phyloP scores from a whole-genome alignment of 495 filamentous ascomycete genomes.

The Aspergillus avenaceus region DNA sequence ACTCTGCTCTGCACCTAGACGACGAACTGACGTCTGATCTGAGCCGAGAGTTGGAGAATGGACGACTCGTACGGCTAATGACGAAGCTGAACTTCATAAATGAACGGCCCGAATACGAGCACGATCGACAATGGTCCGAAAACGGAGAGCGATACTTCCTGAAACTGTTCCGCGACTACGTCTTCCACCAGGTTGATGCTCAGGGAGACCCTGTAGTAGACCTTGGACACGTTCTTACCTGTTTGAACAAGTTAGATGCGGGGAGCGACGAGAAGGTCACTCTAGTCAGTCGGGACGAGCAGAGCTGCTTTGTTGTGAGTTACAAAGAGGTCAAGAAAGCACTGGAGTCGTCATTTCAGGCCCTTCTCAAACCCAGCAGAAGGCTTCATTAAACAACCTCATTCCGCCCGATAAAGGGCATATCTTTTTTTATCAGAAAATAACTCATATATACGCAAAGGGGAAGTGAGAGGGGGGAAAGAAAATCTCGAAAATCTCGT shows the following conservation, averaged over 20 bases:
- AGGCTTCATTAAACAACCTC: conserved; percentile 33
- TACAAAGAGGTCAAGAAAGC: conserved; percentile 85
- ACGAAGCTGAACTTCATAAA: conserved; percentile 81
- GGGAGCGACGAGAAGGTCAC: conserved; percentile 81
- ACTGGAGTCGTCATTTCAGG: conserved; percentile 72
- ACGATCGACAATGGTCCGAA: conserved; percentile 75
- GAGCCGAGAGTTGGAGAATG: conserved; percentile 82
- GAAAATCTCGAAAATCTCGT: neutral
- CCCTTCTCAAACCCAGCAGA: conserved; percentile 59
- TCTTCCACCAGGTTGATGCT: conserved; percentile 90
- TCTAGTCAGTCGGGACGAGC: conserved; percentile 82
- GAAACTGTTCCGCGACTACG: conserved; percentile 93
- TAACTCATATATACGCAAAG: conserved; percentile 11
- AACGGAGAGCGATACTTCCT: conserved; percentile 85
- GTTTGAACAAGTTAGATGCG: conserved; percentile 88
- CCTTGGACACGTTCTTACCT: conserved; percentile 76
- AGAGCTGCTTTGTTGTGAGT: conserved; percentile 77
- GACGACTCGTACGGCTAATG: conserved; percentile 75
- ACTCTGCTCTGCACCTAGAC: conserved; percentile 67
- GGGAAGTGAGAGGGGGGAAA: neutral
- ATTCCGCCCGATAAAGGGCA: neutral
- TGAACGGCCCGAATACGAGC: conserved; percentile 81
- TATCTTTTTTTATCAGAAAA: neutral
- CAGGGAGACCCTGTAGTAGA: conserved; percentile 76
- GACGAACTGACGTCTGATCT: conserved; percentile 71